phyloP scores from a whole-genome alignment of 202 grass and related monocot genomes.

The Panicum hallii region DNA sequence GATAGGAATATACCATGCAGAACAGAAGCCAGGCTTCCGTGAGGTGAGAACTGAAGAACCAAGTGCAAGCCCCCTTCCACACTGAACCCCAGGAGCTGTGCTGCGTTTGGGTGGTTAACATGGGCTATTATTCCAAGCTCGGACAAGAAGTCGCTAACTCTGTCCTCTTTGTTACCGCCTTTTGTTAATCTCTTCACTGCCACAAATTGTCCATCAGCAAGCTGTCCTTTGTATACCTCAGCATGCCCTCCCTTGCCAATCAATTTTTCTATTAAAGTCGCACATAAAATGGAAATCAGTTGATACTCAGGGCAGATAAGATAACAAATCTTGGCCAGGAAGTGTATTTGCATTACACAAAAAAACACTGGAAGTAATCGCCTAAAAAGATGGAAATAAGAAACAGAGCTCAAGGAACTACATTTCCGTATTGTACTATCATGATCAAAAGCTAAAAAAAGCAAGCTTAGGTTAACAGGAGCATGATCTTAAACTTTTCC shows the following conservation, averaged over 20 bases:
- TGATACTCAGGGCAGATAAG: neutral
- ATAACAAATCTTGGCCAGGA: neutral
- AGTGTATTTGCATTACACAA: neutral
- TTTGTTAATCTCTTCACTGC: slow-evolving; percentile 95
- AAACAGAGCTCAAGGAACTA: slow-evolving; percentile 2
- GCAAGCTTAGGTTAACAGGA: neutral
- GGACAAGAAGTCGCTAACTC: slow-evolving; percentile 85
- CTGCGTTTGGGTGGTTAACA: slow-evolving; percentile 94
- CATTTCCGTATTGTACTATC: slow-evolving; percentile 17
- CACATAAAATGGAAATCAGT: slow-evolving; percentile 25
- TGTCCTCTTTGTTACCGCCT: slow-evolving; percentile 79
- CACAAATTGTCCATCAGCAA: slow-evolving; percentile 79
- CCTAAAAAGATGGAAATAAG: neutral
- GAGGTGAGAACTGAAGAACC: slow-evolving; percentile 89
- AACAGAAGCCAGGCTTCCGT: slow-evolving; percentile 95
- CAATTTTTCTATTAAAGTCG: slow-evolving; percentile 74
- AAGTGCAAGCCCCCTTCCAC: slow-evolving; percentile 86
- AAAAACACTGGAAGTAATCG: neutral
- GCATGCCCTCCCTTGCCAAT: slow-evolving; percentile 95
- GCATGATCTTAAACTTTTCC: slow-evolving; percentile 20
- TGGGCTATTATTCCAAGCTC: slow-evolving; percentile 99
- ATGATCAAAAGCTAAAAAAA: slow-evolving; percentile 29
- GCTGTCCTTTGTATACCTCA: slow-evolving; percentile 83
- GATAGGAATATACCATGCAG: slow-evolving; percentile 78
- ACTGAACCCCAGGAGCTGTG: slow-evolving; percentile 94